A percentile compares a stretch with the other conserved stretches of the same genome.
Conservation (phyloP, 176 grass and related monocot species). For the Melocanna baccifera region DNA sequence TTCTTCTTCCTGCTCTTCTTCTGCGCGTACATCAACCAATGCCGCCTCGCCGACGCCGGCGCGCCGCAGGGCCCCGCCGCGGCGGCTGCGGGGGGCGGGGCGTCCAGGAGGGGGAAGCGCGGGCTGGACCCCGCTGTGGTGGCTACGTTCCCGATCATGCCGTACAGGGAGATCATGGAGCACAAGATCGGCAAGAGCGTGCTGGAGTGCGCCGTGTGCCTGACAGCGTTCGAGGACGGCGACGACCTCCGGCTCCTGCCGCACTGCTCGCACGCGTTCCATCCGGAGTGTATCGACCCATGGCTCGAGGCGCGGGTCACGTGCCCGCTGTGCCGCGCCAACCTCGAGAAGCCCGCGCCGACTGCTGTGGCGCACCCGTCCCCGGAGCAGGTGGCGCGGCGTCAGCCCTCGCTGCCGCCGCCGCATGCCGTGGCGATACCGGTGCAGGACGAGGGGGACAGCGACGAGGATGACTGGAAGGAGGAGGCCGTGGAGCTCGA, state of each 20-base stretch:
- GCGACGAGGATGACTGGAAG: conserved; percentile 44
- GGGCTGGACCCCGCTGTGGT: conserved; percentile 63
- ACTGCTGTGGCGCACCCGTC: not conserved
- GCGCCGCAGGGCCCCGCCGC: not conserved
- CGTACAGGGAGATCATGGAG: conserved; percentile 63
- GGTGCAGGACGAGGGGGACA: conserved; percentile 23
- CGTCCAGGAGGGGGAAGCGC: conserved; percentile 41
- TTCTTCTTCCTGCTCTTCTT: conserved; percentile 87
- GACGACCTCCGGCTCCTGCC: conserved; percentile 83
- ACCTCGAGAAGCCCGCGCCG: conserved; percentile 47
- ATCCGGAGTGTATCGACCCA: conserved; percentile 86
- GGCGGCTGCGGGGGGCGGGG: not conserved
- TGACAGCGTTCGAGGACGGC: conserved; percentile 78
- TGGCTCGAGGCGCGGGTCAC: conserved; percentile 77
- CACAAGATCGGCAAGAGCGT: conserved; percentile 60
- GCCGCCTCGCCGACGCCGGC: conserved; percentile 27
- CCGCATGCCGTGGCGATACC: conserved; percentile 39
- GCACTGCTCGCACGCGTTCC: conserved; percentile 87
- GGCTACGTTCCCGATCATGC: conserved; percentile 58
- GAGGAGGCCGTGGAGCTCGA: conserved; percentile 65
- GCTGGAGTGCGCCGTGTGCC: conserved; percentile 92
- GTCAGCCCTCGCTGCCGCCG: not conserved
- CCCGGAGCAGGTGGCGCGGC: not conserved
- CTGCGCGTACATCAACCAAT: conserved; percentile 76
- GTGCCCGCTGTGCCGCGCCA: conserved; percentile 64